A percentile compares a stretch with the other conserved stretches of the same genome.
phyloP scores from a whole-genome alignment of 176 grass and related monocot species.

The Hordeum vulgare region DNA sequence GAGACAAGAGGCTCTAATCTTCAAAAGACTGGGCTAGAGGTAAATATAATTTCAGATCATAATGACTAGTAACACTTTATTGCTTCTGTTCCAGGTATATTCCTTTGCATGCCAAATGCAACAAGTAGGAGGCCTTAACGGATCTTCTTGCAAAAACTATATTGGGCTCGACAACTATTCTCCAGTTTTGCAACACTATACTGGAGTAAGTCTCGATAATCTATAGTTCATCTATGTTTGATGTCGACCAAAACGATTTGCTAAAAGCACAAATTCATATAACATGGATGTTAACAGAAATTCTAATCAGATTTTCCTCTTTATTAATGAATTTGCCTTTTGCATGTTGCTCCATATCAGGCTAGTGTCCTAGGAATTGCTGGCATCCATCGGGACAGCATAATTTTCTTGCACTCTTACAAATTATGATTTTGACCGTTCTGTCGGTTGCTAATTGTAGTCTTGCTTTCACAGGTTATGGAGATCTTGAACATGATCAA shows the following conservation, averaged over 20 bases:
- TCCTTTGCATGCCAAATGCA: neutral
- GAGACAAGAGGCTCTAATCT: conserved; percentile 54
- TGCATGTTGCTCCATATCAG: neutral
- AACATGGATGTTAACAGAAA: neutral
- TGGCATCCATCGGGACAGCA: neutral
- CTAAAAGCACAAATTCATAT: neutral
- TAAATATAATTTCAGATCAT: conserved; percentile 20
- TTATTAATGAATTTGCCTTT: neutral
- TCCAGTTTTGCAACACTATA: conserved; percentile 67
- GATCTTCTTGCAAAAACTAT: conserved; percentile 68
- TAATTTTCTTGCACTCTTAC: neutral
- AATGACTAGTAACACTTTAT: neutral
- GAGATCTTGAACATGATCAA: conserved; percentile 54
- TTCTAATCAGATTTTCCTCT: neutral
- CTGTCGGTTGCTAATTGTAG: neutral
- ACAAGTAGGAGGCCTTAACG: conserved; percentile 35
- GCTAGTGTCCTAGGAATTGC: neutral
- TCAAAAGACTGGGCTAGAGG: conserved; percentile 65
- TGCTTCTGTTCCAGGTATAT: neutral
- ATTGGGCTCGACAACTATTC: conserved; percentile 60
- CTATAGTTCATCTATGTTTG: neutral
- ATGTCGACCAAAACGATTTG: neutral
- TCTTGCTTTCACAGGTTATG: conserved; percentile 39
- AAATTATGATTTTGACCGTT: neutral
- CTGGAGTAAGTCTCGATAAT: conserved; percentile 35